phyloP scores from a whole-genome alignment of 2,329 filamentous ascomycete species.

The Parafenestella ontariensis region DNA sequence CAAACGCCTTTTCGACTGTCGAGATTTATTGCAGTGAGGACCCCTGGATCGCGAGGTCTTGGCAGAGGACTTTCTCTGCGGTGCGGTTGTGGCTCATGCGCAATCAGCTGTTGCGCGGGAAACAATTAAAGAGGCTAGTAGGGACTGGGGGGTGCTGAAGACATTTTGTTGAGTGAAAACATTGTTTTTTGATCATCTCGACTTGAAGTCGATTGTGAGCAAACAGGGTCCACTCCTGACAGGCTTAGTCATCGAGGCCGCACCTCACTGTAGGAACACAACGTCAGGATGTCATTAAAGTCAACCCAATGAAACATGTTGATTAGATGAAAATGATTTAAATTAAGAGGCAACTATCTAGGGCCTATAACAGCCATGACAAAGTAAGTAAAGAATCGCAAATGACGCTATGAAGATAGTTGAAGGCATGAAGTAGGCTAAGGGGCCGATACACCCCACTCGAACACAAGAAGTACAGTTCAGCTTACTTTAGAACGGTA shows the following conservation, averaged over 20 bases:
- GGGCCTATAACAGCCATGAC: too few relatives aligned
- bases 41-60: neutral
- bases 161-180: neutral
- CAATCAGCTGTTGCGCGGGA: neutral
- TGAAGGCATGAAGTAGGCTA: too few relatives aligned
- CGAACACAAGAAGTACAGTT: neutral
- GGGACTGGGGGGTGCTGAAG: neutral
- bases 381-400: too few relatives aligned
- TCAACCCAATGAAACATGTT: too few relatives aligned
- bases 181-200: neutral
- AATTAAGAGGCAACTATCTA: too few relatives aligned
- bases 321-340: too few relatives aligned
- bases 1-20: neutral
- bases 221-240: neutral
- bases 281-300: too few relatives aligned
- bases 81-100: neutral
- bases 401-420: too few relatives aligned
- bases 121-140: neutral
- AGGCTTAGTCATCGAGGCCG: neutral
- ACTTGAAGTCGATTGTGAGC: neutral
- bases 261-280: neutral
- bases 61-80: neutral
- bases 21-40: neutral
- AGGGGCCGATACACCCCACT: too few relatives aligned
- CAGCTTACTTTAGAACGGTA: neutral